Base-by-base conservation (phyloP, 257 asterid genomes). In the Nicotiana sylvestris region DNA sequence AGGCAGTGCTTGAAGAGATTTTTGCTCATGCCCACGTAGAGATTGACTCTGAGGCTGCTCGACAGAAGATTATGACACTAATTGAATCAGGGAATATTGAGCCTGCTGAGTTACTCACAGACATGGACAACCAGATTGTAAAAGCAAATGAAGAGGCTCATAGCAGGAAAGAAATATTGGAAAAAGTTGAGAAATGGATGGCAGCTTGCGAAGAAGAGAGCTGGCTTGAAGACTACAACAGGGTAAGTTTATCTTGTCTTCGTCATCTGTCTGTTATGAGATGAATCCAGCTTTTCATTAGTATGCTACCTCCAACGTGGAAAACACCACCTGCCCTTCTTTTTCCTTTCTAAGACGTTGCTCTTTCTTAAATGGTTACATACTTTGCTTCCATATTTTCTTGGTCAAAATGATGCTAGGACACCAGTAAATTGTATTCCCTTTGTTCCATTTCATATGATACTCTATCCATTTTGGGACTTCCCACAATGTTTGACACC, bases 121-220 rank as follows among this genome's bases (percentile, higher is more conserved):
- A 96, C 87, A 90, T 96, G 97, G 99, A 94, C 69, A 90, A 88
- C 86, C 97, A 92, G 90, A 96, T 96, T 35, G 87, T 83, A 29
- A 92, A 89, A 49, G 99, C 98, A 49, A 96, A 91, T 87, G 98
- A 94, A 84, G 98, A 93, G 92, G 93, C 98, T 64, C 51, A 84
- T 39, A 94, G 98, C 88, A 89, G 99, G 90, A 96, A 88, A 86
- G 99, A 94, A 13, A 96, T 96, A 89, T 85, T 96, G 92, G 99
- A 94, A 77, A 96, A 96, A 89, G 98, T 94, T 87, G 99, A 94
- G 85, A 94, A 93, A 76, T 94, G 97, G 98, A 92, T 94, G 98
- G 90, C 97, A 27, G 90, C 97, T 83, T 96, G 99, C 85, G 98
- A 96, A 87, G 98, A 94, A 87, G 98, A 93, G 92, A 93, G 95